Conservation (phyloP, 2,329 filamentous ascomycete genomes). For the Tolypocladium nubicola region DNA sequence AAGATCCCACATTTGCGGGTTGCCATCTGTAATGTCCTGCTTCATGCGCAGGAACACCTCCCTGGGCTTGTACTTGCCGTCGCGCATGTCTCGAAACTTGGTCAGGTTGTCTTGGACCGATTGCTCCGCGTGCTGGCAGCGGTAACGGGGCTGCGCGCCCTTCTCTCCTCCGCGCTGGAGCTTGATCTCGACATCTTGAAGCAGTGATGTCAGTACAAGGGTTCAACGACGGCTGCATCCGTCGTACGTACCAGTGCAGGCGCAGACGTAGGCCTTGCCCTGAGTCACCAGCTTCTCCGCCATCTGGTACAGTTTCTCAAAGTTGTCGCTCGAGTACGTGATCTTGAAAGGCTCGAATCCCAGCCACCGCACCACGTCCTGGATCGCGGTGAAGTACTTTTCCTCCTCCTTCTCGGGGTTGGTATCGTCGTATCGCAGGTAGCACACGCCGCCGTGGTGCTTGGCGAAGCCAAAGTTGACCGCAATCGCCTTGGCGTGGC, state of each 20-base stretch:
- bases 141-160: slow-evolving; percentile 58
- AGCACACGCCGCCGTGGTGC: slow-evolving; percentile 56
- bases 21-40: slow-evolving; percentile 71
- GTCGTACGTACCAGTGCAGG: slow-evolving; percentile 61
- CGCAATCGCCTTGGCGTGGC: slow-evolving; percentile 89
- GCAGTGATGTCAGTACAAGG: background rate
- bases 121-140: slow-evolving; percentile 70
- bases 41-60: slow-evolving; percentile 90
- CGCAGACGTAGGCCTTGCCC: slow-evolving; percentile 68
- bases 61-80: slow-evolving; percentile 78
- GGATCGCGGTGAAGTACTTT: slow-evolving; percentile 78
- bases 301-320: slow-evolving; percentile 70
- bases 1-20: slow-evolving; percentile 95
- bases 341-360: slow-evolving; percentile 41
- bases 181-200: slow-evolving; percentile 66
- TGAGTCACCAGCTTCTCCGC: slow-evolving; percentile 69
- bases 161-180: slow-evolving; percentile 73
- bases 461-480: slow-evolving; percentile 94
- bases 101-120: slow-evolving; percentile 63
- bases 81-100: slow-evolving; percentile 83
- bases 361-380: slow-evolving; percentile 80
- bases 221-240: too few species aligned
- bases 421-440: slow-evolving; percentile 72
- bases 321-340: slow-evolving; percentile 82
- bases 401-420: slow-evolving; percentile 92